Evolutionary conservation across 495 filamentous ascomycete species (phyloP), one percentile per base, ranked within the genome.

Genomic region (Hypoxylon cercidicola): DNA sequence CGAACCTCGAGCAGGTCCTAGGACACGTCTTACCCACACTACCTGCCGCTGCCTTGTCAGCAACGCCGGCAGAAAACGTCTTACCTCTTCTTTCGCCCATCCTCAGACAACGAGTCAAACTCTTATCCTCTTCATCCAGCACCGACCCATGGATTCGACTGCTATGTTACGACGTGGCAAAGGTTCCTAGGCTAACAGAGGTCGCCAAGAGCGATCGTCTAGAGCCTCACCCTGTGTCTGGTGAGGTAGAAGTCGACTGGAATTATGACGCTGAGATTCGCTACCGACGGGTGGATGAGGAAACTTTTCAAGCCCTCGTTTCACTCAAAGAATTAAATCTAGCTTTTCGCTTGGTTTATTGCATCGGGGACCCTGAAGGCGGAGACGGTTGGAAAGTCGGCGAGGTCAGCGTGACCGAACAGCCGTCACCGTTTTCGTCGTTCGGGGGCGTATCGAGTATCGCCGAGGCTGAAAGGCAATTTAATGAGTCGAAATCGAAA

Each of bases 151-250:
- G 95, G 95, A 87, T 97, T 8, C 82, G 86, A 1, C 77, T 97
- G n/a, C 84, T 99, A n/a, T 93, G 87, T 68, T 99, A 96, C 87
- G 88, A 93, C 55, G 55, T 80, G 0, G 74, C 81, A 11, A 88
- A 88, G 52, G 92, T 89, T 2, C 78, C 90, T 25, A 85, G 80
- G 56, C 82, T 99, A 13, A 84, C 84, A 10, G 77, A 81, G 13
- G 77, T 91, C 30, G 84, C 94, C 19, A 82, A 87, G 64, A 83
- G 81, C 25, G 85, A 91, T 30, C 79, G 77, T 21, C 86, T 97
- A 40, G 91, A 97, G 68, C 91, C 92, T 19, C 95, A 99, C 73
- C 95, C 95, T 7, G 90, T 90, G 6, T 97, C 92, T 0, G 95
- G 96, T 20, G 93, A 97, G 72, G 86, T 99, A 28, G 95, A 99